These are phyloP conservation scores for Excoecaria agallocha DNA, from an alignment of 345 rosid species.

Conservation along the genomic window DNA sequence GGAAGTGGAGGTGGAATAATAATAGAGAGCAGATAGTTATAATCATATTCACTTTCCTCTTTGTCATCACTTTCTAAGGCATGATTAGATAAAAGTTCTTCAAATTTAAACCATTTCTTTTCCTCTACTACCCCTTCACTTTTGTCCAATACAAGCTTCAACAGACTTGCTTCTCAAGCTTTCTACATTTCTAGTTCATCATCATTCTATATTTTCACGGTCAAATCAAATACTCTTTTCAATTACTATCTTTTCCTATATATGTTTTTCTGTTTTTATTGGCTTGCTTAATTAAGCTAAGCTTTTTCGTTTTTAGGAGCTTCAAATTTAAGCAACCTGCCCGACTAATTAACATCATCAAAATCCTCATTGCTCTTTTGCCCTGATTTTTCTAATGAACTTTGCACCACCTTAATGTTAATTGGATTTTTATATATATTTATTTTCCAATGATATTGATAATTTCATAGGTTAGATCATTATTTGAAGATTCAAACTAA, in stretches of 20 bases:
- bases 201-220: not conserved
- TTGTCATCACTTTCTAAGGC: slow-evolving; percentile 83
- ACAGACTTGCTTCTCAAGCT: slow-evolving; percentile 40
- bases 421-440: no score
- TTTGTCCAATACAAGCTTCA: slow-evolving; percentile 15
- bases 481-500: no score
- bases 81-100: slow-evolving; percentile 73
- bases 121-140: slow-evolving; percentile 18
- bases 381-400: no score
- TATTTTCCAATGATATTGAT: no score
- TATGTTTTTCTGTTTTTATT: not conserved
- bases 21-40: slow-evolving; percentile 47
- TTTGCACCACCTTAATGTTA: no score
- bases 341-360: not conserved
- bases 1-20: slow-evolving; percentile 53
- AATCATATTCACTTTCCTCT: slow-evolving; percentile 75
- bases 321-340: not conserved
- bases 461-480: no score
- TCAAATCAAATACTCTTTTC: not conserved
- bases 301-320: not conserved
- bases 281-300: not conserved
- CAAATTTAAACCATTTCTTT: slow-evolving; percentile 25
- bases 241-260: not conserved
- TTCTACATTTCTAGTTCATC: slow-evolving; percentile 17
- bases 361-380: not conserved